A percentile compares a stretch with the other conserved stretches of the same genome.
Conservation (phyloP, 2,329 filamentous ascomycete genomes). For the Pyrenophora seminiperda region DNA sequence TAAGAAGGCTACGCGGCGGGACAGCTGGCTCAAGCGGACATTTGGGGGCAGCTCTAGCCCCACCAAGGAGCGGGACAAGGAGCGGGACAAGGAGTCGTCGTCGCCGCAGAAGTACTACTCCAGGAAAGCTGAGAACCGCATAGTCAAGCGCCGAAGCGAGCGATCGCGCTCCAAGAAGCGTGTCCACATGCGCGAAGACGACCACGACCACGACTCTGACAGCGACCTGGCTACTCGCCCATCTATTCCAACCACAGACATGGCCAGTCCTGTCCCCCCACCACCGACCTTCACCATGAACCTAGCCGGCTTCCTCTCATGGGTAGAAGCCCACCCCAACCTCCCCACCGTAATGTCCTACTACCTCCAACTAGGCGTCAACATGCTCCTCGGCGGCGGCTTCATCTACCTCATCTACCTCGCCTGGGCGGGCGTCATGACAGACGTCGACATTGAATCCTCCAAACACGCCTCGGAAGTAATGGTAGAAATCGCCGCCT, state of each 20-base stretch:
- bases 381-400: conserved; percentile 63
- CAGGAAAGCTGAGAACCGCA: conserved; percentile 48
- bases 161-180: conserved; percentile 36
- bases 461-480: conserved; percentile 71
- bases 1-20: conserved; percentile 39
- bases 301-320: conserved; percentile 61
- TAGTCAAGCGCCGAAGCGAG: conserved; percentile 39
- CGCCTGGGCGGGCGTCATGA: conserved; percentile 70
- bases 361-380: conserved; percentile 70
- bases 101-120: conserved; percentile 38
- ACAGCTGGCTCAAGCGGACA: conserved; percentile 39
- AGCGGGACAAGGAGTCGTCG: conserved; percentile 27
- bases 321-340: conserved; percentile 68
- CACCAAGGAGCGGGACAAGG: conserved; percentile 43
- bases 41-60: conserved; percentile 45
- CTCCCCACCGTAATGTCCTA: conserved; percentile 69
- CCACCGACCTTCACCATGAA: conserved; percentile 32
- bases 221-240: conserved; percentile 13
- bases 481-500: conserved; percentile 73
- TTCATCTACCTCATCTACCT: conserved; percentile 70
- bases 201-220: conserved; percentile 38
- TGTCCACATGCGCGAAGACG: conserved; percentile 12
- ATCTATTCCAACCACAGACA: conserved; percentile 2
- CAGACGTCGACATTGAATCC: conserved; percentile 75
- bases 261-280: conserved; percentile 20